Evolutionary conservation across 495 filamentous ascomycete genomes (phyloP).

Genomic region (Aspergillus nidulans): DNA sequence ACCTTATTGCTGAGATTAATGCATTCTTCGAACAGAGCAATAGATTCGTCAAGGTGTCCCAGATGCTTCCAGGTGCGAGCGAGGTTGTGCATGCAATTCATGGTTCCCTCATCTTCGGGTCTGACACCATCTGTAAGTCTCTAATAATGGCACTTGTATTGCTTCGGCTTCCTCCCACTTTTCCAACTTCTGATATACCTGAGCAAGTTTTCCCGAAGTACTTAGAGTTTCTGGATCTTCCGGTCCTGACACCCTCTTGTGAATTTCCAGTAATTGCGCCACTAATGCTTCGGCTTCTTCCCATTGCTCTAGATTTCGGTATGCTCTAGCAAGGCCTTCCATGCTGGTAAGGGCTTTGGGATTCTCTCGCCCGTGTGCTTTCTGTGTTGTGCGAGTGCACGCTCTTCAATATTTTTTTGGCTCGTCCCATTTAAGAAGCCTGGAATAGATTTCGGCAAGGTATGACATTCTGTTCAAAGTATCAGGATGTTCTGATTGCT

Average conservation of each 20-base stretch:
- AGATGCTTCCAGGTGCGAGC: neutral
- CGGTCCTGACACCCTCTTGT: neutral
- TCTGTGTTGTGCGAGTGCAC: too few relatives aligned
- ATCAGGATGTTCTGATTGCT: neutral
- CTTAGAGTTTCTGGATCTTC: too few relatives aligned
- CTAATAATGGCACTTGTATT: neutral
- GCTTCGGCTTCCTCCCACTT: neutral
- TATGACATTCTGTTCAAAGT: neutral
- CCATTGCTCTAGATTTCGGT: neutral
- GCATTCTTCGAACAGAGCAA: neutral
- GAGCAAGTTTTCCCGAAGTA: neutral
- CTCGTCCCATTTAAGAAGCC: too few relatives aligned
- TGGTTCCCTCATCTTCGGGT: neutral
- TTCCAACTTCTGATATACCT: neutral
- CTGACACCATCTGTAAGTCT: neutral
- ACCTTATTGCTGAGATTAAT: neutral
- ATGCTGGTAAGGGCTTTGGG: too few relatives aligned
- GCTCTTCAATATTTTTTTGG: too few relatives aligned
- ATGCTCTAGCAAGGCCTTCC: neutral
- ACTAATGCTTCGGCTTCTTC: neutral
- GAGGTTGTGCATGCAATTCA: neutral
- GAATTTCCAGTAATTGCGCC: neutral
- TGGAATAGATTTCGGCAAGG: too few relatives aligned
- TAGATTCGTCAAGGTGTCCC: neutral
- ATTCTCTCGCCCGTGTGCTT: too few relatives aligned